Conservation (phyloP, 1,284 basidiomycete species). For the Pseudozyma sp. region DNA sequence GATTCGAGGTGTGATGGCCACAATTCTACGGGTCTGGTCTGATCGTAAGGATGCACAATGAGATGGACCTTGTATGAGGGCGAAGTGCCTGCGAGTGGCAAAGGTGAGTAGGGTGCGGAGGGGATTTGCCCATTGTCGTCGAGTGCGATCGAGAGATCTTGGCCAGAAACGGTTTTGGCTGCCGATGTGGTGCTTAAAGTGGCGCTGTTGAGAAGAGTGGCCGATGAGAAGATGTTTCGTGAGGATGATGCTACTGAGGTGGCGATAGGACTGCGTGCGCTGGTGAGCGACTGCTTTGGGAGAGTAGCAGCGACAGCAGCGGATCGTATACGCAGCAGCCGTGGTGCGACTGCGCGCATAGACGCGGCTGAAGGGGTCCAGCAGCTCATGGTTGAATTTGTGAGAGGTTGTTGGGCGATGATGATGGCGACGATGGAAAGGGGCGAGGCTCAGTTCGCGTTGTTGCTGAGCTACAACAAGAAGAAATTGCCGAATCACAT, state of each 20-base stretch:
- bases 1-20: constrained; percentile 63
- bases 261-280: constrained; percentile 1
- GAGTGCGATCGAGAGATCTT: constrained; percentile 47
- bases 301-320: constrained; percentile 11
- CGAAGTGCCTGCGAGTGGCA: constrained; percentile 58
- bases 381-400: constrained; percentile 21
- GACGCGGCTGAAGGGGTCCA: constrained; percentile 27
- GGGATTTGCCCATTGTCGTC: constrained; percentile 53
- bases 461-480: neutral
- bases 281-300: constrained; percentile 5
- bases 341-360: constrained; percentile 25
- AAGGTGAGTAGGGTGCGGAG: constrained; percentile 53
- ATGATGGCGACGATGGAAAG: neutral
- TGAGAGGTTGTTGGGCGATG: neutral
- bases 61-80: constrained; percentile 60
- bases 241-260: neutral
- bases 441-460: neutral
- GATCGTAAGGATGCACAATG: constrained; percentile 53
- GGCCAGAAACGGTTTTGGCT: constrained; percentile 24
- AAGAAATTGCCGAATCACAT: constrained; percentile 8
- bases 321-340: constrained; percentile 18
- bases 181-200: neutral
- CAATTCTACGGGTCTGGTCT: constrained; percentile 31
- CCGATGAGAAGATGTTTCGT: constrained; percentile 16
- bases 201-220: constrained; percentile 3